Conservation (phyloP, 768 basidiomycete species). For the Boletus rufocinnamomeus region DNA sequence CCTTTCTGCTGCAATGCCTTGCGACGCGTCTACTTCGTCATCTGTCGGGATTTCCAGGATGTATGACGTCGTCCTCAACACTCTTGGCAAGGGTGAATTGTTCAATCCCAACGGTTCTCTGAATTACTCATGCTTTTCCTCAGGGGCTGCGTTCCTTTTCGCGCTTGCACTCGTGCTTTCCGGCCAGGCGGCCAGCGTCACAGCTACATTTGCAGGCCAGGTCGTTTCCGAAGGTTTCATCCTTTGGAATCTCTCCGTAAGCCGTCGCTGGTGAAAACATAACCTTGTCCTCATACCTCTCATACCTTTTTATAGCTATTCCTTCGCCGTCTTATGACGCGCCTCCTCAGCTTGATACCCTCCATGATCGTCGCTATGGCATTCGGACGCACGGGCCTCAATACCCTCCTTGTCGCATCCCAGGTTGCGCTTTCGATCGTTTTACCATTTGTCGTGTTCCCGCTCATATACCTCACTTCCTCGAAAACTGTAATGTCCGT, state of each 20-base stretch:
- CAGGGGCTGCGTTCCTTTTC: constrained; percentile 42
- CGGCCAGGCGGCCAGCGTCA: constrained; percentile 52
- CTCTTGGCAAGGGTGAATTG: constrained; percentile 40
- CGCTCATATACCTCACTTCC: constrained; percentile 42
- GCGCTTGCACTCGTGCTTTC: constrained; percentile 48
- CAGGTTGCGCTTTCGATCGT: constrained; percentile 51
- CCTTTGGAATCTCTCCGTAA: constrained; percentile 46
- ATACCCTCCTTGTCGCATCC: constrained; percentile 48
- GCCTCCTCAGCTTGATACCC: constrained; percentile 47
- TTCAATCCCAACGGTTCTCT: not conserved
- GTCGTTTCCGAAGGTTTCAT: constrained; percentile 52
- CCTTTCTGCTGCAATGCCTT: constrained; percentile 30
- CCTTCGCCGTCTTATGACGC: constrained; percentile 45
- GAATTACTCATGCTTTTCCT: not conserved
- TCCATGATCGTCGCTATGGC: constrained; percentile 45
- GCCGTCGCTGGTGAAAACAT: not conserved
- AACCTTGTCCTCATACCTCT: not conserved
- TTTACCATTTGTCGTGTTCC: constrained; percentile 47
- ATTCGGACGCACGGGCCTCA: constrained; percentile 45
- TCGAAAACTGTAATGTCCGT: constrained; percentile 35
- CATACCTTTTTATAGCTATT: constrained; percentile 23
- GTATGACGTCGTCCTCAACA: constrained; percentile 40
- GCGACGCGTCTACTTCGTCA: constrained; percentile 2
- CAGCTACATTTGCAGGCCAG: constrained; percentile 50
- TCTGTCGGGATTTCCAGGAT: constrained; percentile 46